A percentile compares a stretch with the other conserved stretches of the same genome.
These are phyloP conservation scores for Lithohypha guttulata DNA, from an alignment of 2,329 filamentous ascomycete genomes.

Conservation along the genomic window DNA sequence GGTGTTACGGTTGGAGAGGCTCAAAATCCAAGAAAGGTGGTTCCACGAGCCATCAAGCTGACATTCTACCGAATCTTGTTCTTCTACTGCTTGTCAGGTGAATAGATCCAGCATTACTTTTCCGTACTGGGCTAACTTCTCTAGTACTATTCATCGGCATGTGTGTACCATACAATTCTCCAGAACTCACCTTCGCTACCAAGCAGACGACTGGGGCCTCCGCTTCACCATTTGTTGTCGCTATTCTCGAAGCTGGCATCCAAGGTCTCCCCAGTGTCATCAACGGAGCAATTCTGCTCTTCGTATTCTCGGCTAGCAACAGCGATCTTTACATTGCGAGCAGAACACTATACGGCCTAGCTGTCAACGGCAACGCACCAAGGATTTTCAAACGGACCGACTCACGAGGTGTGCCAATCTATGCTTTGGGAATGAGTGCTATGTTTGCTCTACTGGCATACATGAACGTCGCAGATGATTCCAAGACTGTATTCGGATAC, in stretches of 20 bases:
- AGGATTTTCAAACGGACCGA: slow-evolving; percentile 61
- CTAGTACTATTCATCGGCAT: slow-evolving; percentile 68
- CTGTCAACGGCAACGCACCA: slow-evolving; percentile 61
- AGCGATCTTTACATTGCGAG: slow-evolving; percentile 47
- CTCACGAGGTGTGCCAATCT: slow-evolving; percentile 58
- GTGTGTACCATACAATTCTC: slow-evolving; percentile 61
- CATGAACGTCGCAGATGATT: slow-evolving; percentile 51
- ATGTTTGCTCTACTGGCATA: slow-evolving; percentile 57
- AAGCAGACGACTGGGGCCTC: slow-evolving; percentile 36
- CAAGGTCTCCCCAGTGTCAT: slow-evolving; percentile 46
- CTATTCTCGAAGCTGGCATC: slow-evolving; percentile 47
- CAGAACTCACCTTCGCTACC: slow-evolving; percentile 48
- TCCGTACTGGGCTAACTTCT: too few relatives aligned
- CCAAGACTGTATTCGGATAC: slow-evolving; percentile 49
- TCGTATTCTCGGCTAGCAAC: slow-evolving; percentile 48
- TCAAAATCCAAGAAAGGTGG: slow-evolving; percentile 65
- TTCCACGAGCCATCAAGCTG: slow-evolving; percentile 66
- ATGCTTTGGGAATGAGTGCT: slow-evolving; percentile 51
- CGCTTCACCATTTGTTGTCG: slow-evolving; percentile 54
- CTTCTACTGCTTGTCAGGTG: slow-evolving; percentile 66
- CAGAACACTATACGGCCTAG: slow-evolving; percentile 55
- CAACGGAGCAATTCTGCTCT: slow-evolving; percentile 47
- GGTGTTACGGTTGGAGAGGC: slow-evolving; percentile 71
- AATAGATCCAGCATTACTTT: too few relatives aligned
- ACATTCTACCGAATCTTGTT: slow-evolving; percentile 74